Evolutionary conservation across 371 early-diverging fungal genomes (phyloP), one percentile per base, ranked within the genome.

Genomic region (Chytridiales sp.): DNA sequence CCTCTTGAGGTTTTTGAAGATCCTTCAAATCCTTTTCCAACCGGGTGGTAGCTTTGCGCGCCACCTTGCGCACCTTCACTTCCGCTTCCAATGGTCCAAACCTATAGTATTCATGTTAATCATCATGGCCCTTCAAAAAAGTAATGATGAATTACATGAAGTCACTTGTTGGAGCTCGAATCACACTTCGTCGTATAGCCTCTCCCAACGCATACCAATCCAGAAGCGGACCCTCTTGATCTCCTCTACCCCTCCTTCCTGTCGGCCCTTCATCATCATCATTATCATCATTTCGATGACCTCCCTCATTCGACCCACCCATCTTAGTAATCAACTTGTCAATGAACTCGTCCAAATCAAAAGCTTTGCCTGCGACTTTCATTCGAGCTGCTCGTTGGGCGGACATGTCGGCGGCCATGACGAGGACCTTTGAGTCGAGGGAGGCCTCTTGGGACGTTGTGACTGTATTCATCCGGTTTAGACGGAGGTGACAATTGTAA

Each of bases 371-470:
- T 43, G 85, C 86, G 41, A 92, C 72, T 21, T 82, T 81, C 67
- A 93, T 73, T 42, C 84, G 83, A 50, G 85, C 84, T 3, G 89
- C 87, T 56, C 89, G 90, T 69, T 89, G 83, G 8, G 84, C 81
- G 43, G 85, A 84, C 24, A 93, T 60, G 54, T 88, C 89, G 0
- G 93, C 87, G 0, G 90, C 80, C 26, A 85, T 50, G 5, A 86
- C 77, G 21, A 94, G 73, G 1, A 93, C 68, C 29, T 80, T 76
- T 8, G 93, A 86, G 78, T 95, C 96, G 41, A 94, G 77, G 0
- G 89, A 81, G 19, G 94, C 96, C 77, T 95, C 96, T n/a, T 87
- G 83, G 0, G 92, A 82, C 24, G 71, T 61, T 29, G 47, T 48
- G 3, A 76, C 77, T 73, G 34, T n/a, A n/a, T n/a, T n/a, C 11